A percentile compares a stretch with the other conserved stretches of the same genome.
phyloP scores from a whole-genome alignment of 768 basidiomycete genomes.

The Strobilomyces confusus region DNA sequence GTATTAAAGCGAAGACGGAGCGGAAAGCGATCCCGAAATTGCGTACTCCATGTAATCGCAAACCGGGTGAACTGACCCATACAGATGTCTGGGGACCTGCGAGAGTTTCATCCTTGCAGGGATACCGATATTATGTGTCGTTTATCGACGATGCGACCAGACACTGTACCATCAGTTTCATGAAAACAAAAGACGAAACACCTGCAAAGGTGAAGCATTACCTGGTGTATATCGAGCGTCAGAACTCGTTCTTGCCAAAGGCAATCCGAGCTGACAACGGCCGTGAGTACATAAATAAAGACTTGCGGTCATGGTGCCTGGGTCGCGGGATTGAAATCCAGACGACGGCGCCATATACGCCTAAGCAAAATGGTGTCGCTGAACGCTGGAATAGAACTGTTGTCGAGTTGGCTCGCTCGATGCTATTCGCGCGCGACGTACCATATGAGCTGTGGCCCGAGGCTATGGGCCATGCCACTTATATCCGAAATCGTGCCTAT shows the following conservation, averaged over 20 bases:
- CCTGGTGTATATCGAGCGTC: neutral
- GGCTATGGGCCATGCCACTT: too few species aligned
- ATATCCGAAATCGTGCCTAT: too few species aligned
- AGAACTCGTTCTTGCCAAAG: neutral
- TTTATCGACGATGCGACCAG: neutral
- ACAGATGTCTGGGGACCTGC: too few species aligned
- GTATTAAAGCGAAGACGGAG: neutral
- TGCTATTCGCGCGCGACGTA: constrained; percentile 27
- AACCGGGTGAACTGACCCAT: neutral
- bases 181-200: neutral
- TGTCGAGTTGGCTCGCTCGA: too few species aligned
- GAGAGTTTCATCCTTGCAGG: too few species aligned
- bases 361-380: constrained; percentile 36
- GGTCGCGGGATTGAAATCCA: constrained; percentile 29
- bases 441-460: constrained; percentile 1
- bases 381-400: too few species aligned
- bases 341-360: constrained; percentile 33
- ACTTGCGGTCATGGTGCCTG: neutral
- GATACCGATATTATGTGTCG: too few species aligned
- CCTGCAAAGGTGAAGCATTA: neutral
- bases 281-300: too few species aligned
- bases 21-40: too few species aligned
- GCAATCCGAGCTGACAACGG: neutral
- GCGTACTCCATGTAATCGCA: too few species aligned
- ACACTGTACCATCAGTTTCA: neutral